Base-by-base conservation (phyloP, 2,329 filamentous ascomycete species). In the Scleromitrula shiraiana region DNA sequence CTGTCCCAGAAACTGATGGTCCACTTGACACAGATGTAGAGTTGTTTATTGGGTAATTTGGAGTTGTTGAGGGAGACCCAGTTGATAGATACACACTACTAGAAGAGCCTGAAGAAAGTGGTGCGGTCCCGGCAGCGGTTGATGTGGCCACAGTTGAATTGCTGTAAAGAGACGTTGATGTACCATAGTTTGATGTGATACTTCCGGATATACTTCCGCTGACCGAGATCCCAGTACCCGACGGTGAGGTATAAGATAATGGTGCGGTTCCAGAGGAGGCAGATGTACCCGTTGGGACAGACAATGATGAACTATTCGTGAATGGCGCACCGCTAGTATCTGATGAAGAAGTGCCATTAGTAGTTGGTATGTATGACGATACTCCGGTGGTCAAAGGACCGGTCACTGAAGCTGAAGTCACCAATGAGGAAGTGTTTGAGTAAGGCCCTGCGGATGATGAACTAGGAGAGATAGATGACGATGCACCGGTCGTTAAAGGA, bases 201-300 rank as follows among this genome's bases (percentile, higher is more conserved):
- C 37, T 24, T 8, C 23, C 42, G 14, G 48, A 46, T 22, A 47
- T 17, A 29, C 42, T 36, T 20, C 48, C 48, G 23, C 29, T 41
- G 17, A 39, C 20, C 14, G 29, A 47, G 42, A 47, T 26, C 4
- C 37, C 17, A 3, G 30, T 42, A 8, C 38, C 45, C 4, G 37
- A 33, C 14, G 19, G 29, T 22, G 33, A 41, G 12, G 45, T 14
- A 20, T 35, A 42, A 0, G 26, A 46, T n/a, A 38, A 27, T 33
- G 48, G 35, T 14, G 44, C 17, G n/a, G 49, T 41, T 9, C 27
- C 32, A n/a, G 30, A 30, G 29, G 30, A 20, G 15, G 9, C 23
- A 12, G 30, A 7, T 8, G 39, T 44, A 36, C 20, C 44, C n/a
- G 41, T 29, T 40, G 36, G 17, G 12, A 33, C 24, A 5, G 22